These are phyloP conservation scores for Durotheca rogersii DNA, from an alignment of 495 filamentous ascomycete genomes.

Conservation along the genomic window DNA sequence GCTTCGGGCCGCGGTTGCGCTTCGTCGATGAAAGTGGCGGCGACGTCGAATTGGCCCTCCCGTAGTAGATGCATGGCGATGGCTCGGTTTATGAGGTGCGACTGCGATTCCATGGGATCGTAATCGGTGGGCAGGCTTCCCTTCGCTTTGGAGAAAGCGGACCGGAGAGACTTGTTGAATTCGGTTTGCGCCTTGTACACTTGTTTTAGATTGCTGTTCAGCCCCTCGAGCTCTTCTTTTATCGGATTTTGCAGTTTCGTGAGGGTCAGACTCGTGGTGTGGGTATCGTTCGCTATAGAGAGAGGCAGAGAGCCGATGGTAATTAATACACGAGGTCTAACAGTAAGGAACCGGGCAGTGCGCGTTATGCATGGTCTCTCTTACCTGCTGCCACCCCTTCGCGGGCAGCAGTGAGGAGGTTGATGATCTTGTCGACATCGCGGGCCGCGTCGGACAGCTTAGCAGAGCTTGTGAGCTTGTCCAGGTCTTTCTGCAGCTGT, in stretches of 20 bases:
- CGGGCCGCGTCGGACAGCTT: conserved; percentile 70
- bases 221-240: conserved; percentile 71
- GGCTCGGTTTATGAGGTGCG: conserved; percentile 79
- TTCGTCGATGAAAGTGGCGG: conserved; percentile 76
- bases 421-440: conserved; percentile 79
- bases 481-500: conserved; percentile 68
- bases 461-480: conserved; percentile 64
- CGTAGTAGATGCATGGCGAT: conserved; percentile 95
- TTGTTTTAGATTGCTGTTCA: conserved; percentile 77
- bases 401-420: conserved; percentile 69
- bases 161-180: conserved; percentile 80
- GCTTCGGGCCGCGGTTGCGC: conserved; percentile 34
- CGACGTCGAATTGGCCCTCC: conserved; percentile 89
- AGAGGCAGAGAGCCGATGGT: background rate
- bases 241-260: conserved; percentile 82
- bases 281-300: conserved; percentile 58
- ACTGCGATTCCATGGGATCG: conserved; percentile 76
- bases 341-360: no score
- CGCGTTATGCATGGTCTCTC: no score
- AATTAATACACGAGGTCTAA: background rate
- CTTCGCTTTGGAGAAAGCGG: conserved; percentile 44
- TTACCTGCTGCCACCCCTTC: conserved; percentile 67
- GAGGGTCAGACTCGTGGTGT: conserved; percentile 66
- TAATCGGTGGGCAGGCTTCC: conserved; percentile 74
- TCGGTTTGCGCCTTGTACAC: conserved; percentile 74